A percentile compares a stretch with the other conserved stretches of the same genome.
Evolutionary conservation across 1,284 basidiomycete genomes (phyloP).

Genomic region (Malassezia vespertilionis): DNA sequence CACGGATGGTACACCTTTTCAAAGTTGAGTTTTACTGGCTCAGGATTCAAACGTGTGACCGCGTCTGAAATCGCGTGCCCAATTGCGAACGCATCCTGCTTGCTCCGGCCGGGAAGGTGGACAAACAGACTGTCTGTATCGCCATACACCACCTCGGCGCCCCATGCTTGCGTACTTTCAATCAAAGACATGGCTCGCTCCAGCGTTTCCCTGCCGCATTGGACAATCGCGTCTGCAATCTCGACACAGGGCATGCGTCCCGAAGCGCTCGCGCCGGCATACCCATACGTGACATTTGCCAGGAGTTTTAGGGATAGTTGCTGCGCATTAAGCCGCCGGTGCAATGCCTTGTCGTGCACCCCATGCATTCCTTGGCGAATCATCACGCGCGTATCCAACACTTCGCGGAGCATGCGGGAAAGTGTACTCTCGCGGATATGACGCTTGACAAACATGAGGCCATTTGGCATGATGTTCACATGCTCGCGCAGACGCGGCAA

Average conservation of each 20-base stretch:
- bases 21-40: conserved; percentile 88
- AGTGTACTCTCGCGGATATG: conserved; percentile 72
- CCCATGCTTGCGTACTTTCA: conserved; percentile 63
- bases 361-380: conserved; percentile 89
- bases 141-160: conserved; percentile 87
- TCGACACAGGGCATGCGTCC: conserved; percentile 97
- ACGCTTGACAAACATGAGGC: conserved; percentile 81
- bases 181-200: conserved; percentile 85
- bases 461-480: conserved; percentile 64
- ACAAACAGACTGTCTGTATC: conserved; percentile 94
- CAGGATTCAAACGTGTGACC: conserved; percentile 74
- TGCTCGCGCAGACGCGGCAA: conserved; percentile 62
- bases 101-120: conserved; percentile 73
- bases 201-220: conserved; percentile 84
- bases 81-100: conserved; percentile 82
- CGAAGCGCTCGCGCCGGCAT: conserved; percentile 82
- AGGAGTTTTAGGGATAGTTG: conserved; percentile 39
- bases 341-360: conserved; percentile 57
- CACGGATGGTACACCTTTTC: conserved; percentile 96
- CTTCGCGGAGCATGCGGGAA: conserved; percentile 80
- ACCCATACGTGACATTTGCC: conserved; percentile 61
- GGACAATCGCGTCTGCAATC: conserved; percentile 94
- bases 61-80: conserved; percentile 82
- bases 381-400: conserved; percentile 94
- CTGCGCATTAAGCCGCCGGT: conserved; percentile 37